Base-by-base conservation (phyloP, 352 stramenopile genomes). In the Phytopythium vexans region DNA sequence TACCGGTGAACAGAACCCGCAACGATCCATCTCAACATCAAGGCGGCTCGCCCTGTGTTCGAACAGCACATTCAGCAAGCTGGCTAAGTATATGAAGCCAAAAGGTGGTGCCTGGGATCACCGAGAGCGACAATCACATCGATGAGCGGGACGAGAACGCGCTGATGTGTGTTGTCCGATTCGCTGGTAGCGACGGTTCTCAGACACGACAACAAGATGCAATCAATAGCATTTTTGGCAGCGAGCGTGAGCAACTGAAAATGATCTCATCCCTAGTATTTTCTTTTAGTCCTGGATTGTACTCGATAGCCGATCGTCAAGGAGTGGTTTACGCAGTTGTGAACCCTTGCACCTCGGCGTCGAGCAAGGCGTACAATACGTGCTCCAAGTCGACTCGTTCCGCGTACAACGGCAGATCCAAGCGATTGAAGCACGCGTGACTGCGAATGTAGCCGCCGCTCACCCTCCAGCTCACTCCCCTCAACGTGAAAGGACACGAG, bases 11-110 rank as follows among this genome's bases (percentile, higher is more conserved):
- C 51, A 92, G 82, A 98, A 44, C 96, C 94, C 3, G 89, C 93
- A n/a, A 95, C 93, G 35, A 98, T 97, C 51, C 83, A 98, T 51
- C 68, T 98, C 41, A 99, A 99, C 69, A 98, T 99, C 74, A 96
- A 98, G 68, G 94, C 96, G 40, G 96, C 96, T 3, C 86, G 89
- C 48, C 86, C 86, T 37, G 89, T 98, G 61, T 99, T 99, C 71
- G 95, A 99, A 70, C 78, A 92, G 56, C 98, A 98, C 60, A 95
- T 99, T 62, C 90, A 96, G 60, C 88, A 98, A 66, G 96, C 82
- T 6, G 90, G 79, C 49, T 92, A 89, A 62, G 33, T 34, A 10
- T 34, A 3, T 46, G 10, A 2, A 11, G 21, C 21, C 21, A 27
- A 27, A 27, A 27, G 21, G 21, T 37, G n/a, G 12, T 36, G 44